Conservation (phyloP, 2,329 filamentous ascomycete genomes). For the Aspergillus chevalieri region DNA sequence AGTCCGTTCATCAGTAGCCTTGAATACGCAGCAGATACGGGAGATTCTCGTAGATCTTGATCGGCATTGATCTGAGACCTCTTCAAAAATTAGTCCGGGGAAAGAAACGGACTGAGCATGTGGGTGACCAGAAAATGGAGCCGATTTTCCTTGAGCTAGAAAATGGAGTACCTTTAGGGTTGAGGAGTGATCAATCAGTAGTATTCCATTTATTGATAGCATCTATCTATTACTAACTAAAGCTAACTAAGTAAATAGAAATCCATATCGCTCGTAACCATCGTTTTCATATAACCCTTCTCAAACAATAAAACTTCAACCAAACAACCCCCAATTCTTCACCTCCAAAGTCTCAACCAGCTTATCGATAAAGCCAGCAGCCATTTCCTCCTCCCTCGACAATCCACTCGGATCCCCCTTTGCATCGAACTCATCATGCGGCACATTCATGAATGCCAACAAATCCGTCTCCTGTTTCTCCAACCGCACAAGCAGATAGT, state of each 20-base stretch:
- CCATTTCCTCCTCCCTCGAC: slow-evolving; percentile 57
- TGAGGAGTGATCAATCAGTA: no score
- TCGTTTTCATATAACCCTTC: background rate
- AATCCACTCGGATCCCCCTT: slow-evolving; percentile 63
- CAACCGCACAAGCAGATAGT: slow-evolving; percentile 71
- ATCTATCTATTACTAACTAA: background rate
- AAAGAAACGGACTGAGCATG: no score
- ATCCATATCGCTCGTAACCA: background rate
- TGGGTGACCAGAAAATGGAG: no score
- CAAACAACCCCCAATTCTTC: slow-evolving; percentile 74
- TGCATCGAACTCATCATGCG: slow-evolving; percentile 68
- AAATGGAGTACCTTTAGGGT: no score
- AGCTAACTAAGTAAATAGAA: background rate
- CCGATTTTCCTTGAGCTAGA: no score
- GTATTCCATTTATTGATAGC: background rate
- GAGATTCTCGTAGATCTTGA: no score
- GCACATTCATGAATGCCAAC: slow-evolving; percentile 80
- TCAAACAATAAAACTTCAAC: slow-evolving; percentile 10
- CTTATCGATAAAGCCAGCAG: slow-evolving; percentile 24
- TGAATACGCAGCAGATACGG: no score
- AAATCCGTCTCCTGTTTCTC: slow-evolving; percentile 72
- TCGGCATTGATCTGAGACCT: no score
- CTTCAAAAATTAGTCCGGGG: no score
- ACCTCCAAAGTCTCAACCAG: slow-evolving; percentile 71
- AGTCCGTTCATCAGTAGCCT: no score